These are phyloP conservation scores for Kwoniella sp. DNA, from an alignment of 768 basidiomycete genomes.

Conservation along the genomic window DNA sequence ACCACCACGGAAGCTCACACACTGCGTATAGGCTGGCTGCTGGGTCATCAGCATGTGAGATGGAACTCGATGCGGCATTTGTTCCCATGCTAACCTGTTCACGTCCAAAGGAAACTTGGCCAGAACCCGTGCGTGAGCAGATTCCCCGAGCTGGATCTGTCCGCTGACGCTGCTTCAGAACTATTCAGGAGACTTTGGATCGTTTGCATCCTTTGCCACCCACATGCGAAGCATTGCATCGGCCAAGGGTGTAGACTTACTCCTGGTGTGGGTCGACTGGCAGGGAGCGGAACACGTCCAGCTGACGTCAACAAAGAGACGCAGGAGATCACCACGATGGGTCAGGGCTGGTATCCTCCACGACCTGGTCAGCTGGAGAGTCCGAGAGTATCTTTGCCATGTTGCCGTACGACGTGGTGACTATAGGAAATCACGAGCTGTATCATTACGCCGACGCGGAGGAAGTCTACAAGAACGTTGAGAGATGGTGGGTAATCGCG, in stretches of 20 bases:
- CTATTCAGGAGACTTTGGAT: conserved; percentile 63
- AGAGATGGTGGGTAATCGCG: conserved; percentile 25
- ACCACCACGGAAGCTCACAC: background rate
- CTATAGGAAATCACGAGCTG: conserved; percentile 88
- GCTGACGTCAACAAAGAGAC: conserved; percentile 50
- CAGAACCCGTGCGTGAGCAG: conserved; percentile 42
- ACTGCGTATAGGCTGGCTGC: conserved; percentile 63
- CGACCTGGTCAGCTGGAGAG: conserved; percentile 27
- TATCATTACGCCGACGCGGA: conserved; percentile 53
- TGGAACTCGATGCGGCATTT: too few relatives aligned
- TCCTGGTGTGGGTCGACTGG: conserved; percentile 61
- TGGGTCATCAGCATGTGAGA: conserved; percentile 66
- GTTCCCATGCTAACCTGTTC: conserved; percentile 1
- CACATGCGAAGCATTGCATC: conserved; percentile 75
- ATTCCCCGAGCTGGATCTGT: background rate
- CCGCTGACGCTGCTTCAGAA: conserved; percentile 23
- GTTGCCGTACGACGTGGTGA: conserved; percentile 74
- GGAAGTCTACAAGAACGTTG: conserved; percentile 26
- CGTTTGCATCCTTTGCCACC: conserved; percentile 76
- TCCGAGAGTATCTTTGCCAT: conserved; percentile 68
- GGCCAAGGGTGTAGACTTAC: conserved; percentile 71
- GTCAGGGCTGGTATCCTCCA: conserved; percentile 44
- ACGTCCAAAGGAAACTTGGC: conserved; percentile 43
- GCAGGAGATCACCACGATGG: conserved; percentile 51
- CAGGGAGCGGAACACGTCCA: conserved; percentile 7